Base-by-base conservation (phyloP, 305 asterid genomes). In the Fraxinus albicans region DNA sequence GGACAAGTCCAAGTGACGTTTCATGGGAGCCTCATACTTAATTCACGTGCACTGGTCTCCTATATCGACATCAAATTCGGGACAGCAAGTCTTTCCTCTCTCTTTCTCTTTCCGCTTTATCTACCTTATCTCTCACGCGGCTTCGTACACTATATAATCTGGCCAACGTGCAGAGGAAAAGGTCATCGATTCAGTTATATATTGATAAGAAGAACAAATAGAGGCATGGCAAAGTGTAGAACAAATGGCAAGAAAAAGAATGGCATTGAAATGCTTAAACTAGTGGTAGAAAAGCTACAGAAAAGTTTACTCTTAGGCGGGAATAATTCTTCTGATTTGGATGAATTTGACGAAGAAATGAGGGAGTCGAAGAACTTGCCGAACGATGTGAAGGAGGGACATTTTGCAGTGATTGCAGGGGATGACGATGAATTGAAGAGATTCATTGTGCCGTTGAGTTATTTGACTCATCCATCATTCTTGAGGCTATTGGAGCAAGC, bases 371-470 rank as follows among this genome's bases (percentile, higher is more conserved):
- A 12, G 8, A 31, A 77, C 10, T 89, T 93, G 60, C 93, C 94
- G 0, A 86, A 87, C 4, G 96, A 93, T 79, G 94, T 93, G 31
- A 93, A 92, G 86, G 91, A 89, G 81, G 97, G 96, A 0, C 95
- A 93, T 80, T 93, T 92, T 19, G 92, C 94, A 0, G 95, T 93
- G 74, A 83, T 90, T 4, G 94, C 96, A 13, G 89, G 44, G 36
- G 94, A 90, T 53, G 89, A 86, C 4, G 88, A 85, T 13, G 89
- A 89, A 21, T 60, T 83, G 17, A 87, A 89, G 86, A 86, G 95
- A 82, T 88, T 93, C 80, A 55, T 92, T 2, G 89, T 92, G 15
- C 96, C 96, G 0, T 81, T 92, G 87, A 85, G 86, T 47, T 92
- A 77, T 58, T 77, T 93, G 13, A 85, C 89, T 0, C 88, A 87